Evolutionary conservation across 2,329 filamentous ascomycete genomes (phyloP).

Genomic region (Scleromitrula shiraiana): DNA sequence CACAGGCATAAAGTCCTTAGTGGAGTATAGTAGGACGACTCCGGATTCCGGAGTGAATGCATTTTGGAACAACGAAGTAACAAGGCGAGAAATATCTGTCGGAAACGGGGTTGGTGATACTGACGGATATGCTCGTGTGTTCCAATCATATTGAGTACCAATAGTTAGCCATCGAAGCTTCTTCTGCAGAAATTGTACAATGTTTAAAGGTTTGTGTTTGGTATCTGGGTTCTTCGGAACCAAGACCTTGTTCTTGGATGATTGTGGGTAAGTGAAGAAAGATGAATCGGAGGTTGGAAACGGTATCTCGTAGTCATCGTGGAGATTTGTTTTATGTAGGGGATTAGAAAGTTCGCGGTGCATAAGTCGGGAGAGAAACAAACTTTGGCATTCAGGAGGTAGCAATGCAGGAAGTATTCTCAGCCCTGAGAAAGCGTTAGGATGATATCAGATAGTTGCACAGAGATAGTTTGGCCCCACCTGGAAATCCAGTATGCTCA

Average conservation of each 20-base stretch:
- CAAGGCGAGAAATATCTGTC: constrained; percentile 57
- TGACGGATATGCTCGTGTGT: constrained; percentile 68
- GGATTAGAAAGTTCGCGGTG: constrained; percentile 70
- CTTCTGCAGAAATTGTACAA: constrained; percentile 64
- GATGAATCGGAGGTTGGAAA: constrained; percentile 37
- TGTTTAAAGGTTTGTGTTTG: constrained; percentile 65
- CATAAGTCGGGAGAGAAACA: constrained; percentile 64
- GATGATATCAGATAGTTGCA: neutral
- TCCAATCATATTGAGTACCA: constrained; percentile 95
- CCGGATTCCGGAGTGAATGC: constrained; percentile 71
- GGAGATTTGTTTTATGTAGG: constrained; percentile 76
- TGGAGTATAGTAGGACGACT: constrained; percentile 86
- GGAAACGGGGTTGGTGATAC: constrained; percentile 64
- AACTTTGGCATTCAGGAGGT: constrained; percentile 59
- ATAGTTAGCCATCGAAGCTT: constrained; percentile 91
- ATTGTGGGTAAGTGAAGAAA: constrained; percentile 47
- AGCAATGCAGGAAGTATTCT: constrained; percentile 69
- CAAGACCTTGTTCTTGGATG: constrained; percentile 53
- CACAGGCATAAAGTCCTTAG: constrained; percentile 84
- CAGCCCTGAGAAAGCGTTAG: constrained; percentile 33
- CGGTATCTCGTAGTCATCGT: constrained; percentile 66
- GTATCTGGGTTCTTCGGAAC: constrained; percentile 47
- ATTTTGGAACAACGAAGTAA: constrained; percentile 64
- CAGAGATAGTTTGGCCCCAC: constrained; percentile 9
- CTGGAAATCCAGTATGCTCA: constrained; percentile 27